Evolutionary conservation across 2,329 filamentous ascomycete genomes (phyloP), one percentile per base, ranked within the genome.

Genomic region (Geoglossum cookeanum): DNA sequence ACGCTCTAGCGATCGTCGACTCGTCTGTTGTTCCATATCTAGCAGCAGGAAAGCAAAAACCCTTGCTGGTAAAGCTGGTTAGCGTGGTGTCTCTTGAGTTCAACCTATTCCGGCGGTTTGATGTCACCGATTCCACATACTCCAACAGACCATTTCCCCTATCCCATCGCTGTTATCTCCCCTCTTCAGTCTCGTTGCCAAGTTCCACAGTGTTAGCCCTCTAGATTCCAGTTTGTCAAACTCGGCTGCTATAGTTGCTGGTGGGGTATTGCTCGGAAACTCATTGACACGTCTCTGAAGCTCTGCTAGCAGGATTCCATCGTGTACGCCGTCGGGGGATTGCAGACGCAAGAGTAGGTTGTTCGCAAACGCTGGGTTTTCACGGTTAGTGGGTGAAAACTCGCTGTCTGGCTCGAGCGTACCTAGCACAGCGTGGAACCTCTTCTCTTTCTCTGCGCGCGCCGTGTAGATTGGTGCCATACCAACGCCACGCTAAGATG

Each of bases 41-140:
- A 94, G 71, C 58, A 91, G 68, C 13, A 83, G 69, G 63, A 87
- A 88, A 0, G 85, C 78, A 62, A 90, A 76, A 4, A 72, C 69
- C 44, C 76, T 74, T 4, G 76, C 68, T 66, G 68, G 37, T 13
- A 4, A 55, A 55, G 15, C 35, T 13, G 29, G 22, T 45, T 9
- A 45, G 42, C 42, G 1, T 22, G 5, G 13, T 9, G 4, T 3
- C 39, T 15, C 39, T 15, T 15, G 4, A 37, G n/a, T 42, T 42
- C 7, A 42, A 15, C 13, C 7, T 4, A 15, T 15, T 32, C 9
- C 47, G 17, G 5, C 6, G 8, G 13, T 11, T 15, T 29, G 15
- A 11, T 29, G 6, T n/a, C 33, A 11, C 13, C n/a, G 6, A 32
- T n/a, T 17, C 49, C 13, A 55, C 53, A n/a, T 22, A 45, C 42